phyloP scores from a whole-genome alignment of 2,329 filamentous ascomycete genomes.

The Stachybotrys elegans region DNA sequence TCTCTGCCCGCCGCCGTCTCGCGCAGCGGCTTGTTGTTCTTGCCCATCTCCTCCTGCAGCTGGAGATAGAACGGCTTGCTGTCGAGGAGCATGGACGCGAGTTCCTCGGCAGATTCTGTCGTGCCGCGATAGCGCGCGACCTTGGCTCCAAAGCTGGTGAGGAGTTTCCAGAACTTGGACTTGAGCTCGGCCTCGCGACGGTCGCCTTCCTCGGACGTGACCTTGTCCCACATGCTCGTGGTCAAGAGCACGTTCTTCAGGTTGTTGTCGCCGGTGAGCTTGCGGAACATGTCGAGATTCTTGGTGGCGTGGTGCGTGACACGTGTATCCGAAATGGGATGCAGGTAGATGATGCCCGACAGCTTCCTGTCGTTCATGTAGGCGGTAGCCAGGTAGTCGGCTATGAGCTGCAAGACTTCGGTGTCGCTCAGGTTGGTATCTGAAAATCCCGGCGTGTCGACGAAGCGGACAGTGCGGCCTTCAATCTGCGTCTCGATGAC shows the following conservation, averaged over 20 bases:
- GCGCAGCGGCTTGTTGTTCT: neutral
- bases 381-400: neutral
- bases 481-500: neutral
- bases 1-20: neutral
- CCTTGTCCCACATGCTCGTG: constrained; percentile 1
- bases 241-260: neutral
- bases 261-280: neutral
- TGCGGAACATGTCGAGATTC: neutral
- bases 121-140: neutral
- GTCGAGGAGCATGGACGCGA: neutral
- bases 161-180: neutral
- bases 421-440: neutral
- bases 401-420: neutral
- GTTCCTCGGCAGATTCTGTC: neutral
- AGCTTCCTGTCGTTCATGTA: constrained; percentile 1
- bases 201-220: neutral
- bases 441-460: neutral
- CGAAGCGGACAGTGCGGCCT: neutral
- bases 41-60: neutral
- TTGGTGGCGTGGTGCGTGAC: neutral
- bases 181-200: neutral
- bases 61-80: neutral
- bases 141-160: neutral
- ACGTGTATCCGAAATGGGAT: neutral
- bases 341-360: neutral